These are phyloP conservation scores for Odonthalia washingtoniensis DNA, from an alignment of 31 red algal species.

Conservation along the genomic window DNA sequence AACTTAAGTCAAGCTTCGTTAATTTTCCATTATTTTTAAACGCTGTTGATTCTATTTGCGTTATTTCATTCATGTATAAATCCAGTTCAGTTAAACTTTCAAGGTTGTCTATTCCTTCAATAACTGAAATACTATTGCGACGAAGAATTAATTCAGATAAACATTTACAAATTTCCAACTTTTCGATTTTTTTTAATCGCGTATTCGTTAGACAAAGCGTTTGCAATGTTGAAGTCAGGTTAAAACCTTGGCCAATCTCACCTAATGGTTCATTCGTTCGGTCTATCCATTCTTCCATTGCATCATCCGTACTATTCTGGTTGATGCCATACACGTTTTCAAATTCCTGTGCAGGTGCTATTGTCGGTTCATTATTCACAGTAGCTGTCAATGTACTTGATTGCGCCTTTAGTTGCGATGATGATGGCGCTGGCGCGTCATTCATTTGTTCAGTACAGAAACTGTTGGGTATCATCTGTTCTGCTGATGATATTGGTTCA, in stretches of 20 bases:
- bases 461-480: no score
- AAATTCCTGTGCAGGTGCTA: no score
- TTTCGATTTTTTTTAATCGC: slow-evolving; percentile 76
- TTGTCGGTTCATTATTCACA: no score
- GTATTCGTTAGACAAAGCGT: slow-evolving; percentile 93
- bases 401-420: no score
- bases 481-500: no score
- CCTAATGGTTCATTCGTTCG: slow-evolving; percentile 68
- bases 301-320: slow-evolving; percentile 14
- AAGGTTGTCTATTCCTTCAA: slow-evolving; percentile 70
- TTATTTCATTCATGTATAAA: slow-evolving; percentile 93
- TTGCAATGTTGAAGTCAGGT: slow-evolving; percentile 56
- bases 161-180: slow-evolving; percentile 53
- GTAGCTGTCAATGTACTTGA: no score
- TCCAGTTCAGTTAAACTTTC: slow-evolving; percentile 83
- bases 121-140: slow-evolving; percentile 79
- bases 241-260: slow-evolving; percentile 67
- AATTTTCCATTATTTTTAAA: slow-evolving; percentile 62
- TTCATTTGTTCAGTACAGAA: no score
- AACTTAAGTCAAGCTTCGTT: slow-evolving; percentile 89
- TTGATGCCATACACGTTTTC: no score
- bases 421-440: no score
- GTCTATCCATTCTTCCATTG: slow-evolving; percentile 64
- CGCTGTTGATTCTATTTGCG: slow-evolving; percentile 36
- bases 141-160: slow-evolving; percentile 89